phyloP scores from a whole-genome alignment of 1,284 basidiomycete species.

The Malassezia globosa region DNA sequence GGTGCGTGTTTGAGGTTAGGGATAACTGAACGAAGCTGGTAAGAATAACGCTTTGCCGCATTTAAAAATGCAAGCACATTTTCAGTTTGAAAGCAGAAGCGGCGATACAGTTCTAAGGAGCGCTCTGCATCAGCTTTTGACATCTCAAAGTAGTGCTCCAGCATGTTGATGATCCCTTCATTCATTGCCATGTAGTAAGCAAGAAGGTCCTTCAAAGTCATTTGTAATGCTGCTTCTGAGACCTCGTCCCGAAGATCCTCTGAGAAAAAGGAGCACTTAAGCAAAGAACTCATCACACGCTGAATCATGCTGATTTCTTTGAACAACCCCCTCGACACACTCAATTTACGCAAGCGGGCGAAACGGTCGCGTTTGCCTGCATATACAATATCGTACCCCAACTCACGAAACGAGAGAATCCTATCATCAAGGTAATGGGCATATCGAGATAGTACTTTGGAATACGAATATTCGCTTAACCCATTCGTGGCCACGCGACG shows the following conservation, averaged over 20 bases:
- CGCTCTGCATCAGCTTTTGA: slow-evolving; percentile 76
- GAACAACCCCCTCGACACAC: slow-evolving; percentile 87
- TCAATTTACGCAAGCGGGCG: slow-evolving; percentile 69
- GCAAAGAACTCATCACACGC: slow-evolving; percentile 69
- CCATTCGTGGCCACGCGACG: slow-evolving; percentile 56
- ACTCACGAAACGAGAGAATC: slow-evolving; percentile 75
- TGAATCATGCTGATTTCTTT: slow-evolving; percentile 86
- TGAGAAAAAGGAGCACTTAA: slow-evolving; percentile 86
- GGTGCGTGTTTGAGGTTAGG: slow-evolving; percentile 93
- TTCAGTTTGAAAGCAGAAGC: slow-evolving; percentile 90
- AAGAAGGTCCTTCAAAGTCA: slow-evolving; percentile 93
- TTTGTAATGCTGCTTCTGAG: slow-evolving; percentile 72
- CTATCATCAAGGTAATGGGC: slow-evolving; percentile 78
- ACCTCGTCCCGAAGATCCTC: slow-evolving; percentile 87
- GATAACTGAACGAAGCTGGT: slow-evolving; percentile 80
- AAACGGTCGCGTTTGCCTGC: slow-evolving; percentile 31
- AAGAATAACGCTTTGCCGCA: slow-evolving; percentile 83
- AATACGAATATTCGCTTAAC: slow-evolving; percentile 49
- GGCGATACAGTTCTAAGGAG: slow-evolving; percentile 77
- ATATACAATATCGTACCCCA: slow-evolving; percentile 83
- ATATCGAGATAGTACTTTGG: slow-evolving; percentile 75
- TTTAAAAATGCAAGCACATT: slow-evolving; percentile 83
- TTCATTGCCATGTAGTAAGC: slow-evolving; percentile 93
- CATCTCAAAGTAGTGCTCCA: slow-evolving; percentile 99
- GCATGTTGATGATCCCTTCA: slow-evolving; percentile 90